These are phyloP conservation scores for Mrakia frigida DNA, from an alignment of 768 basidiomycete species.

Conservation along the genomic window DNA sequence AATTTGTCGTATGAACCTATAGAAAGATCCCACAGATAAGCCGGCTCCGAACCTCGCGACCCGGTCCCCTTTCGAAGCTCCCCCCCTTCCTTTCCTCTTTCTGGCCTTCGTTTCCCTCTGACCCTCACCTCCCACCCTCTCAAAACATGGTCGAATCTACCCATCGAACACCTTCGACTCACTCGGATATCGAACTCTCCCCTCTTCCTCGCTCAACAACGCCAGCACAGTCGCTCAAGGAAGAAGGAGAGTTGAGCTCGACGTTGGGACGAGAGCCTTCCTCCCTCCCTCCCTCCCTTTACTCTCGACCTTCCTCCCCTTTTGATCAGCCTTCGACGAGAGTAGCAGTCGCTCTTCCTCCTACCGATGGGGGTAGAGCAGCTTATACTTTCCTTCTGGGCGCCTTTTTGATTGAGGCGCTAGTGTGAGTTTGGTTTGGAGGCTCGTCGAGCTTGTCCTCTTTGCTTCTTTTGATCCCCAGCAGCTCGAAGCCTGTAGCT, in stretches of 20 bases:
- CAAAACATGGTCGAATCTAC: neutral
- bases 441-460: neutral
- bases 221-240: neutral
- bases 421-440: neutral
- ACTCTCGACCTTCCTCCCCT: neutral
- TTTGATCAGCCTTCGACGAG: neutral
- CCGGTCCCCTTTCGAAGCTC: too few relatives aligned
- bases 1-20: too few relatives aligned
- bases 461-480: neutral
- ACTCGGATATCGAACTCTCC: neutral
- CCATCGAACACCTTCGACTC: neutral
- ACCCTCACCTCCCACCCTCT: neutral
- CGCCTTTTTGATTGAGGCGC: conserved; percentile 1
- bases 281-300: neutral
- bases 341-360: neutral
- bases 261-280: neutral
- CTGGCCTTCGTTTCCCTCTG: neutral
- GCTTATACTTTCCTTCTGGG: neutral
- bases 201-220: neutral
- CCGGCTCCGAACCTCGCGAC: neutral
- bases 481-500: neutral
- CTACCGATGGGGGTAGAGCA: neutral
- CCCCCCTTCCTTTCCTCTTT: too few relatives aligned
- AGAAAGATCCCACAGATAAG: neutral
- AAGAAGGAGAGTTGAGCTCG: neutral